phyloP scores from a whole-genome alignment of 208 protist genomes.

The Trypanosoma brucei region DNA sequence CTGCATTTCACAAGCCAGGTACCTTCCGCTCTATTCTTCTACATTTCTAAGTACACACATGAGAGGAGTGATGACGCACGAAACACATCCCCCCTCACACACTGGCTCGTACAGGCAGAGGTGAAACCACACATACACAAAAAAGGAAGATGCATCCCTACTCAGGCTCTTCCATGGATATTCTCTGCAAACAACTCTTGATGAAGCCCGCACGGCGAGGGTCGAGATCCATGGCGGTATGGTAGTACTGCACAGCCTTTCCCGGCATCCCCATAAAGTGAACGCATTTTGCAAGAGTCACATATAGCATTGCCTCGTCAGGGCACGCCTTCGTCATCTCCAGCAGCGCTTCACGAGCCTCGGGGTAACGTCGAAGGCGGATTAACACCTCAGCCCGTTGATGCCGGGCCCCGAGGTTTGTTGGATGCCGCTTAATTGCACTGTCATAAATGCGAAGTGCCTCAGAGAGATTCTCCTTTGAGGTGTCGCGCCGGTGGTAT shows the following conservation, averaged over 20 bases:
- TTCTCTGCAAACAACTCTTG: slow-evolving; percentile 59
- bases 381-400: slow-evolving; percentile 89
- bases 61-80: neutral
- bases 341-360: slow-evolving; percentile 71
- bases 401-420: slow-evolving; percentile 84
- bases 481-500: slow-evolving; percentile 50
- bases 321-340: slow-evolving; percentile 72
- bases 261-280: slow-evolving; percentile 36
- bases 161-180: slow-evolving; percentile 29
- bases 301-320: slow-evolving; percentile 86
- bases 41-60: neutral
- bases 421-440: slow-evolving; percentile 70
- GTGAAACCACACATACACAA: neutral
- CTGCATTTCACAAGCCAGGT: too few species aligned
- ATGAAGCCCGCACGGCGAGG: slow-evolving; percentile 61
- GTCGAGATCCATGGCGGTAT: slow-evolving; percentile 72
- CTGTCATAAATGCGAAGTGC: slow-evolving; percentile 72
- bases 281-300: slow-evolving; percentile 82
- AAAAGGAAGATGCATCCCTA: neutral
- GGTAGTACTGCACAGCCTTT: slow-evolving; percentile 59
- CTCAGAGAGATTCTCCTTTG: slow-evolving; percentile 36
- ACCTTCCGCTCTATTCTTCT: too few species aligned
- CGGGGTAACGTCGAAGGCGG: slow-evolving; percentile 51
- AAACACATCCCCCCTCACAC: neutral
- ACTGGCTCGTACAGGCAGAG: neutral